Conservation (phyloP, 2,329 filamentous ascomycete genomes). For the Hortaea sp. region DNA sequence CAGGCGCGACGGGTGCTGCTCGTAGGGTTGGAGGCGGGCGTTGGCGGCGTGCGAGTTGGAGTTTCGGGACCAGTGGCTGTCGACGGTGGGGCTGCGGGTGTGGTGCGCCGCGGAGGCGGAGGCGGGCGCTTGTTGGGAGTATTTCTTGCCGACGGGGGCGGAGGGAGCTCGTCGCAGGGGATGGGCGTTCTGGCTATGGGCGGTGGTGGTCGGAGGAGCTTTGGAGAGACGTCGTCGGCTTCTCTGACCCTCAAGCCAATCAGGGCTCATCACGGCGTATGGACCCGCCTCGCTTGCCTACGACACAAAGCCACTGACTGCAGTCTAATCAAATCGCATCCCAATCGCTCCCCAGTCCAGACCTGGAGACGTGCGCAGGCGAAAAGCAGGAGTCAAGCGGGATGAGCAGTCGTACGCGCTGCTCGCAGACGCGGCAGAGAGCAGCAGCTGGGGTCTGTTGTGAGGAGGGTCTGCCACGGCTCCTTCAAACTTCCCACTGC, state of each 20-base stretch:
- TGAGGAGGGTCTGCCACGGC: no score
- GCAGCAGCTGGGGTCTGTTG: no score
- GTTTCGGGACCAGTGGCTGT: not conserved
- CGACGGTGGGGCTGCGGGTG: slow-evolving; percentile 6
- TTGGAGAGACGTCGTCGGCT: not conserved
- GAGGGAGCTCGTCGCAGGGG: slow-evolving; percentile 1
- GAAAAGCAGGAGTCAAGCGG: not conserved
- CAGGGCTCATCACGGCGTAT: not conserved
- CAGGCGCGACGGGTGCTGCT: slow-evolving; percentile 7
- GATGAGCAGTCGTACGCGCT: not conserved
- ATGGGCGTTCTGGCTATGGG: not conserved
- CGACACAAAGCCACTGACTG: not conserved
- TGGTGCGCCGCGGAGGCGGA: slow-evolving; percentile 2
- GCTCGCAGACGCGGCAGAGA: not conserved
- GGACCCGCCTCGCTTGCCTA: not conserved
- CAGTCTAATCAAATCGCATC: not conserved
- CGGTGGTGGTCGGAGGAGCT: not conserved
- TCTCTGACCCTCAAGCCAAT: not conserved
- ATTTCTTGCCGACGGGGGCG: slow-evolving; percentile 3
- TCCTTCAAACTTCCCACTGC: no score
- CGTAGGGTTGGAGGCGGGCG: not conserved
- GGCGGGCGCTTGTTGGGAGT: slow-evolving; percentile 2
- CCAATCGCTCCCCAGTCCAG: not conserved
- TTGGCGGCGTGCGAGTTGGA: slow-evolving; percentile 1
- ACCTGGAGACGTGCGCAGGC: not conserved